phyloP scores from a whole-genome alignment of 2,329 filamentous ascomycete species.

The Cordyceps fumosorosea region DNA sequence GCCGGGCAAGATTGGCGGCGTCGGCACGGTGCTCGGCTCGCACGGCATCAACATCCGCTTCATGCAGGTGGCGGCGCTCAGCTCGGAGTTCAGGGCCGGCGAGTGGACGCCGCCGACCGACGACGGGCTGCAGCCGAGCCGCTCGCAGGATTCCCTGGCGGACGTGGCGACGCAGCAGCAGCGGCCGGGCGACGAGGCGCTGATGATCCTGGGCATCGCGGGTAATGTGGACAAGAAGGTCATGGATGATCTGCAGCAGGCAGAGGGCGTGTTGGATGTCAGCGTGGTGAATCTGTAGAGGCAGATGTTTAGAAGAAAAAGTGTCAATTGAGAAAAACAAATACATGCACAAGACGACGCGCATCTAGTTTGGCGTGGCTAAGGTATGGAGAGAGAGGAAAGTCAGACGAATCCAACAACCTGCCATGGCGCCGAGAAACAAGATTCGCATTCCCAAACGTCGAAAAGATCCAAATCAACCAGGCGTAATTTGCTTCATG shows the following conservation, averaged over 20 bases:
- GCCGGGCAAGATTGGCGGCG: conserved; percentile 75
- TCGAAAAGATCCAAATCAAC: no score
- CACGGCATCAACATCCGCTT: conserved; percentile 72
- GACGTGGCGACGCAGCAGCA: conserved; percentile 8
- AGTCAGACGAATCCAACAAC: no score
- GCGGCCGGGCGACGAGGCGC: conserved; percentile 49
- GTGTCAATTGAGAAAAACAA: neutral
- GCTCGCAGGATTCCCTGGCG: conserved; percentile 28
- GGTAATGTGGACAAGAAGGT: conserved; percentile 54
- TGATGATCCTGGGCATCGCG: conserved; percentile 77
- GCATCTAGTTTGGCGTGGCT: no score
- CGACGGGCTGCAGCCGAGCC: conserved; percentile 17
- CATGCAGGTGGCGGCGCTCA: conserved; percentile 64
- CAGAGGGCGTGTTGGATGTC: conserved; percentile 50
- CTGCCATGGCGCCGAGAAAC: no score
- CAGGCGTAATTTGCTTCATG: no score
- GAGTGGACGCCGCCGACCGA: conserved; percentile 24
- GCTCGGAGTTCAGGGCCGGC: conserved; percentile 17
- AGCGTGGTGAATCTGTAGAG: conserved; percentile 41
- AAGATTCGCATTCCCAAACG: no score
- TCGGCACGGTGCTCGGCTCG: conserved; percentile 63
- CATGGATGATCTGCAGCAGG: conserved; percentile 39
- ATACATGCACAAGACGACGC: neutral
- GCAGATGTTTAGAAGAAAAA: neutral
- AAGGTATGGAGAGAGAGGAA: no score